Evolutionary conservation across 495 filamentous ascomycete genomes (phyloP), one percentile per base, ranked within the genome.

Genomic region (Penicillium silybi): DNA sequence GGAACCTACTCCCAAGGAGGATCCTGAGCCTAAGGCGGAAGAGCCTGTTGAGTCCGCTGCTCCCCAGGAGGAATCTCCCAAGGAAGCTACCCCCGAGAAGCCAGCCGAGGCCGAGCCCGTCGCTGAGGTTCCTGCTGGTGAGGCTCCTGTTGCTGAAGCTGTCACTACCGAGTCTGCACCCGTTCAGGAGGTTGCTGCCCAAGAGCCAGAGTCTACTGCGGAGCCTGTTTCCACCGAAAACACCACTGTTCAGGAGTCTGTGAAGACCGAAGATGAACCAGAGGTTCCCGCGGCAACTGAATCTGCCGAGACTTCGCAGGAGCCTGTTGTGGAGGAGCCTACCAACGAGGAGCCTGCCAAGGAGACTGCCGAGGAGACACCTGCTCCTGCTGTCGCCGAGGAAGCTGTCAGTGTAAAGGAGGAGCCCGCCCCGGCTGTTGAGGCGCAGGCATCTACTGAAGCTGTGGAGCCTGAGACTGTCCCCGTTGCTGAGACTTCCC

Each of bases 291-390:
- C 32, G 9, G 32, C 32, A 2, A 35, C 32, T n/a, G 32, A 35
- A 3, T 3, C 32, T 23, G 6, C 22, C 22, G 22, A 23, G 6
- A 23, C 22, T 23, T 23, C 22, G 22, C 26, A 29, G 6, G 26
- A 29, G 26, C 29, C 29, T 13, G 29, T 32, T 8, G 19, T 18
- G 46, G 37, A 48, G 10, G 45, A 37, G 13, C 6, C 46, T 15
- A 41, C 26, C n/a, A 5, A 13, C 25, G 47, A 56, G 29, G 20
- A 39, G 13, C 9, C 11, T 23, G 46, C 40, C 18, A 48, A 59
- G 22, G 50, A 57, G 27, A 18, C 54, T 20, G 19, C 35, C 37
- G 47, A 52, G 29, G 54, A 56, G 16, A n/a, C 26, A 4, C 15
- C 45, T 38, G 41, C 35, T 22, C 37, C 18, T 20, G 48, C 53